Conservation (phyloP, 169 alveolate species). For the Eimeria sp. region DNA sequence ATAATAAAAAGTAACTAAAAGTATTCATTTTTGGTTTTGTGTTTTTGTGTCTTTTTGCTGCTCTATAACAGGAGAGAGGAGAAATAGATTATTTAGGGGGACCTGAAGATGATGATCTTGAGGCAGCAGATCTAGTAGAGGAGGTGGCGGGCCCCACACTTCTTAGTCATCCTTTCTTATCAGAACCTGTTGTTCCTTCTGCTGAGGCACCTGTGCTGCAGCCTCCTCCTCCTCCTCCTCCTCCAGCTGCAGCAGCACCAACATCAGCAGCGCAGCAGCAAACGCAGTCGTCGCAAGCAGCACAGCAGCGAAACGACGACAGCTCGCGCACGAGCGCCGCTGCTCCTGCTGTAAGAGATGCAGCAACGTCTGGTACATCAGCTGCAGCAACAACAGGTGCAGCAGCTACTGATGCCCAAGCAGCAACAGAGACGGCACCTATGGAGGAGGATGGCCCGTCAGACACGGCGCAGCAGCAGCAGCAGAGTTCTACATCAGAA, state of each 20-base stretch:
- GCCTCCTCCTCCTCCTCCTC: slow-evolving; percentile 5
- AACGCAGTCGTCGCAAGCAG: slow-evolving; percentile 5
- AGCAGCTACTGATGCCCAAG: not conserved
- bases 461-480: not conserved
- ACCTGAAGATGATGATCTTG: slow-evolving; percentile 27
- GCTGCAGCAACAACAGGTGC: slow-evolving; percentile 1
- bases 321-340: not conserved
- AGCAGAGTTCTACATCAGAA: slow-evolving; percentile 11
- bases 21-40: too few relatives aligned
- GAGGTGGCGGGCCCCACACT: not conserved
- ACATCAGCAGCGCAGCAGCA: not conserved
- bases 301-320: not conserved
- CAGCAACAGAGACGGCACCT: not conserved
- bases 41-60: too few relatives aligned
- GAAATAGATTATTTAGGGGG: slow-evolving; percentile 27
- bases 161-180: not conserved
- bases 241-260: not conserved
- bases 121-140: slow-evolving; percentile 15
- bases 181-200: not conserved
- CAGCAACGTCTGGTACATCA: not conserved
- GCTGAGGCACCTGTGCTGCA: not conserved
- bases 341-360: slow-evolving; percentile 1
- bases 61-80: not conserved
- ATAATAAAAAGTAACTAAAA: too few relatives aligned
- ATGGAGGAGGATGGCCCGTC: slow-evolving; percentile 6